Evolutionary conservation across 1,284 basidiomycete species (phyloP), one percentile per base, ranked within the genome.

Genomic region (Trichosporon asahii): DNA sequence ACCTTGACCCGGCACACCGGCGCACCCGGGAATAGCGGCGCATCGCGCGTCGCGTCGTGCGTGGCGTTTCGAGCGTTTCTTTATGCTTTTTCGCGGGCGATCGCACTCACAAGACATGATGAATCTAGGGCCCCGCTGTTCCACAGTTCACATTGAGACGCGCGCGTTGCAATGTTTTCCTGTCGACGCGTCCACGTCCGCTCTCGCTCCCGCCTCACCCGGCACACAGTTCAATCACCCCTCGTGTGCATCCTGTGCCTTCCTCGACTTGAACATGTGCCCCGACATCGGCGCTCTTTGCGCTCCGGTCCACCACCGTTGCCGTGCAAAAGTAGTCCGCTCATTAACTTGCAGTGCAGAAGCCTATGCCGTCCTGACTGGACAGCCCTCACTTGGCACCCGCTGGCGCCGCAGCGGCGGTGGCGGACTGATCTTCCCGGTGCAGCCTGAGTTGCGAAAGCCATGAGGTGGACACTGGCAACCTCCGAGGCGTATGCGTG

Each of bases 101-200:
- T 31, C 57, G 27, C 57, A 61, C 40, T 29, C 57, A 15, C 57
- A 31, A 61, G 27, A 61, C 57, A 61, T 61, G 57, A 61, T 61
- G 57, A 31, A 61, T 61, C 57, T 31, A 61, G 57, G 57, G 57
- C 57, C 57, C 15, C 57, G 27, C 49, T 25, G 49, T 53, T 53
- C 49, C 49, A 53, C 49, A 53, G 49, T 21, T 60, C 57, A 61
- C 57, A 31, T 61, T 61, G 57, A 61, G 57, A 61, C 57, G 57
- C 57, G 27, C 57, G 57, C 57, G 57, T 29, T 33, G 57, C 57
- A 61, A n/a, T 61, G 57, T 31, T 31, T 61, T 29, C 27, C 27
- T 31, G 55, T 31, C 14, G 57, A 31, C 57, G 57, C 57, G 57
- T 61, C 29, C 29, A 14, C 57, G 27, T 21, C 29, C 15, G n/a